A percentile compares a stretch with the other conserved stretches of the same genome.
These are phyloP conservation scores for Nepenthes gracilis DNA, from an alignment of 148 eudicot species.

Conservation along the genomic window DNA sequence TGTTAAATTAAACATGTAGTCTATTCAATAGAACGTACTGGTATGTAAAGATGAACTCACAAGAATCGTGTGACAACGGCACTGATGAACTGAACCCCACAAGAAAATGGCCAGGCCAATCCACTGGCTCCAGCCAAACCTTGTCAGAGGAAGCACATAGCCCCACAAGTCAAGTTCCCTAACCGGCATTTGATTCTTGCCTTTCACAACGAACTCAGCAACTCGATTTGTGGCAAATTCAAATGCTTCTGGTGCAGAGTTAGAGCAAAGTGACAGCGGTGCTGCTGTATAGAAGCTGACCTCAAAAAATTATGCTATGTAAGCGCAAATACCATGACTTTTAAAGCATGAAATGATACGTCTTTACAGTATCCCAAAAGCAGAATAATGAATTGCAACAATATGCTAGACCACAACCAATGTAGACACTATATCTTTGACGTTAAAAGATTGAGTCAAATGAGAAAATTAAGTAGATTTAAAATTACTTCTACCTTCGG, in stretches of 20 bases:
- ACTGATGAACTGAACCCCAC: slow-evolving; percentile 91
- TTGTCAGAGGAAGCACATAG: slow-evolving; percentile 40
- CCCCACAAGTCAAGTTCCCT: slow-evolving; percentile 37
- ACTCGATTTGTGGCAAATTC: slow-evolving; percentile 19
- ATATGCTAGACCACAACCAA: background rate
- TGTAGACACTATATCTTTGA: background rate
- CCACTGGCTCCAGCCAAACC: slow-evolving; percentile 69
- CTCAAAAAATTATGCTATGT: slow-evolving; percentile 19
- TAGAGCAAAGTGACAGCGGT: slow-evolving; percentile 75
- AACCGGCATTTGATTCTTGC: slow-evolving; percentile 39
- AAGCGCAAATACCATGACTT: slow-evolving; percentile 3
- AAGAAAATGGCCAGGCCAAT: slow-evolving; percentile 60
- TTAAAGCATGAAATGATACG: background rate
- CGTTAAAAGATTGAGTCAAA: background rate
- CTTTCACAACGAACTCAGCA: slow-evolving; percentile 50
- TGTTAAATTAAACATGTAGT: background rate
- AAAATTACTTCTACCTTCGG: no score
- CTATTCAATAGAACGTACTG: background rate
- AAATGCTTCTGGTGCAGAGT: slow-evolving; percentile 47
- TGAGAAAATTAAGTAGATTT: background rate
- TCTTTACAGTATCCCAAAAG: background rate
- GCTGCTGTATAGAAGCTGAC: slow-evolving; percentile 81
- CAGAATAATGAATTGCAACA: background rate
- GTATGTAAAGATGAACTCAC: slow-evolving; percentile 28
- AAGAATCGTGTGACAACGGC: slow-evolving; percentile 75